These are phyloP conservation scores for Nigrospora osmanthi DNA, from an alignment of 2,329 filamentous ascomycete species.

Conservation along the genomic window DNA sequence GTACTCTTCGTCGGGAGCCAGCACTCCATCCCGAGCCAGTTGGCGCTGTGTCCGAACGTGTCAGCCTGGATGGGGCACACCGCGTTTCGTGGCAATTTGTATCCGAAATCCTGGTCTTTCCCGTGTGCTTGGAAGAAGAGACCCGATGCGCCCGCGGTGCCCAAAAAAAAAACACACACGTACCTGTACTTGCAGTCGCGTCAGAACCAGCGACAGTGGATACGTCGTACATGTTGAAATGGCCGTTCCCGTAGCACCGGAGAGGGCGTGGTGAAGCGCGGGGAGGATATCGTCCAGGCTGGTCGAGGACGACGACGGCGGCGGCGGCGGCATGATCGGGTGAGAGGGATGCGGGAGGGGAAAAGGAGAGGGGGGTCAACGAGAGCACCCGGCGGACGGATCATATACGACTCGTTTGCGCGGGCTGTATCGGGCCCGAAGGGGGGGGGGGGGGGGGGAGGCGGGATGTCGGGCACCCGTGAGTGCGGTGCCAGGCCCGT, in stretches of 20 bases:
- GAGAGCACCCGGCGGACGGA: neutral
- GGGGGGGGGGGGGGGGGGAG: no score
- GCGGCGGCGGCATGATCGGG: constrained; percentile 11
- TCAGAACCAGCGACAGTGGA: constrained; percentile 74
- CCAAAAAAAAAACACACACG: neutral
- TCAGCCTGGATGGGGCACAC: no score
- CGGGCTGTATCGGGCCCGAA: no score
- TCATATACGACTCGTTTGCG: no score
- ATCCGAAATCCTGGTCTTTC: no score
- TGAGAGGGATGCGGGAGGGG: constrained; percentile 4
- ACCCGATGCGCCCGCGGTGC: no score
- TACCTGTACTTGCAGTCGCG: constrained; percentile 69
- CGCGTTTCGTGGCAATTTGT: no score
- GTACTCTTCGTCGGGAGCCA: constrained; percentile 38
- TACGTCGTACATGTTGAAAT: constrained; percentile 74
- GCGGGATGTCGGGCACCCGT: no score
- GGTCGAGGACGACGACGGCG: constrained; percentile 3
- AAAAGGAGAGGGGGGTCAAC: neutral
- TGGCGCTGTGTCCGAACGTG: constrained; percentile 1
- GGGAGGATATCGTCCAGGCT: constrained; percentile 40
- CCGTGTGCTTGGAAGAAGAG: no score
- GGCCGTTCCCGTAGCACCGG: constrained; percentile 70
- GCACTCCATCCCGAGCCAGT: constrained; percentile 8
- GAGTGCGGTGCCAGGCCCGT: no score
- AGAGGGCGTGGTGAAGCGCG: constrained; percentile 73